Conservation (phyloP, 1,284 basidiomycete species). For the Cutaneotrichosporon arboriforme region DNA sequence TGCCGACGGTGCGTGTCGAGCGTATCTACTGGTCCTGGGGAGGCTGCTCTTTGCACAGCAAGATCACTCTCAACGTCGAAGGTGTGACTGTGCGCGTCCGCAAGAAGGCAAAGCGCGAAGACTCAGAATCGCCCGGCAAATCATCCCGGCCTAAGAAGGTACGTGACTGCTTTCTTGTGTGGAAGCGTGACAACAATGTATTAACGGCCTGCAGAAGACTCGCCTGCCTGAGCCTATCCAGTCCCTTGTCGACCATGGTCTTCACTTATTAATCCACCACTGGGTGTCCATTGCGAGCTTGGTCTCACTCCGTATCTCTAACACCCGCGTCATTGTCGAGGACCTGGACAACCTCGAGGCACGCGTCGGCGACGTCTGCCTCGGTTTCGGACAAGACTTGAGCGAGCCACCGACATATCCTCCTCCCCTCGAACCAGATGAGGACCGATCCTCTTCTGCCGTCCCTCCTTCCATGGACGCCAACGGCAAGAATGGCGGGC, state of each 20-base stretch:
- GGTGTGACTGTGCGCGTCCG: slow-evolving; percentile 29
- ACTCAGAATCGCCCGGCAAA: neutral
- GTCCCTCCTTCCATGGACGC: neutral
- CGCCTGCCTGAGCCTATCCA: neutral
- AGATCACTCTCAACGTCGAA: slow-evolving; percentile 35
- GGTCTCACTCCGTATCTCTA: slow-evolving; percentile 32
- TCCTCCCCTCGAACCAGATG: neutral
- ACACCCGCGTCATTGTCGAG: slow-evolving; percentile 35
- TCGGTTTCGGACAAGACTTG: slow-evolving; percentile 17
- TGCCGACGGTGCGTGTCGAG: slow-evolving; percentile 33
- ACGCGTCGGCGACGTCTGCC: slow-evolving; percentile 18
- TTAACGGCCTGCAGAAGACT: too few relatives aligned
- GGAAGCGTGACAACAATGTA: too few relatives aligned
- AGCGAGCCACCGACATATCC: neutral
- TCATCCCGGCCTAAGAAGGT: slow-evolving; percentile 6
- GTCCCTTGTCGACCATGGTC: slow-evolving; percentile 9
- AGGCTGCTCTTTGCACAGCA: slow-evolving; percentile 20
- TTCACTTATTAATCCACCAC: slow-evolving; percentile 35
- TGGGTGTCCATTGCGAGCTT: slow-evolving; percentile 32
- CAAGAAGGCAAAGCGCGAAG: slow-evolving; percentile 3
- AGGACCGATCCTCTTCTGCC: neutral
- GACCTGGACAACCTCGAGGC: slow-evolving; percentile 35
- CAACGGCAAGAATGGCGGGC: neutral
- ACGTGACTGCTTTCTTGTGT: neutral
- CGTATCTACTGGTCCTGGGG: slow-evolving; percentile 33